phyloP scores from a whole-genome alignment of 805 yeast genomes.

The Zygosaccharomyces siamensis region DNA sequence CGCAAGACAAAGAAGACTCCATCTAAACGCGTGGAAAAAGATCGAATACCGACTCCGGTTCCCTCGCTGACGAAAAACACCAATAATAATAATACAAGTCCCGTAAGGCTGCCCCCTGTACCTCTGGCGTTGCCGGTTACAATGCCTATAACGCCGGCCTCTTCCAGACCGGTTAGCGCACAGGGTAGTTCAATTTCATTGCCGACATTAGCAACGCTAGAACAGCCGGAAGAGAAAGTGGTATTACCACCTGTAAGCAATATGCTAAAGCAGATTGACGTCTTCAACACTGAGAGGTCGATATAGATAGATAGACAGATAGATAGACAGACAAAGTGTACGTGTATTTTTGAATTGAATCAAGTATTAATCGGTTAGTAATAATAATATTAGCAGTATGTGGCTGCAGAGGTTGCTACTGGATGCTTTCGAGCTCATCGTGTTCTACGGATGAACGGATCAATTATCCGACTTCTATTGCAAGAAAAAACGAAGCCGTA shows the following conservation, averaged over 20 bases:
- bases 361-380: too few species aligned
- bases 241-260: conserved; percentile 29
- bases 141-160: conserved; percentile 16
- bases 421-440: conserved; percentile 24
- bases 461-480: not conserved
- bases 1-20: conserved; percentile 38
- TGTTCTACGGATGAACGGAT: conserved; percentile 19
- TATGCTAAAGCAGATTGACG: conserved; percentile 24
- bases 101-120: conserved; percentile 3
- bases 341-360: not conserved
- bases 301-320: conserved; percentile 2
- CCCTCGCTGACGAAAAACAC: not conserved
- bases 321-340: not conserved
- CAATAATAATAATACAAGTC: not conserved
- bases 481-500: too few species aligned
- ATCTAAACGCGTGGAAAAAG: conserved; percentile 10
- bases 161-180: conserved; percentile 17
- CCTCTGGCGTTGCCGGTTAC: conserved; percentile 2
- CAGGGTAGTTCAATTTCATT: conserved; percentile 20
- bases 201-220: conserved; percentile 16
- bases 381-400: too few species aligned
- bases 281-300: conserved; percentile 16
- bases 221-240: conserved; percentile 11
- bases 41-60: not conserved
- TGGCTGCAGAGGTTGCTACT: not conserved